These are phyloP conservation scores for Meyerozyma athensensis DNA, from an alignment of 1,139 yeast species.

Conservation along the genomic window DNA sequence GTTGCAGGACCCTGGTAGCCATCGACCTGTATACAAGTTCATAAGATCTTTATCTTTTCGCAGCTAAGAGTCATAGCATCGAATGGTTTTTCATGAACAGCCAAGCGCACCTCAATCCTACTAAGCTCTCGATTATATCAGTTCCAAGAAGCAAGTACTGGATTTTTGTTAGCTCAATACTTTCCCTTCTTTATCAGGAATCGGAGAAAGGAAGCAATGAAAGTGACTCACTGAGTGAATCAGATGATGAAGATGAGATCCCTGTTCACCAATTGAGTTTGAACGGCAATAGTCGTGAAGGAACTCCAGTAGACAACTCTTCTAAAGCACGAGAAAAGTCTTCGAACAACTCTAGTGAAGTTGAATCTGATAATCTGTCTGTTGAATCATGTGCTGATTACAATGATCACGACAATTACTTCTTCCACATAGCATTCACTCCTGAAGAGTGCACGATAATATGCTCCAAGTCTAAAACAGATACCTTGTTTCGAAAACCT, in stretches of 20 bases:
- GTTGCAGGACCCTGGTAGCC: no score
- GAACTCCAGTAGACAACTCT: slow-evolving; percentile 17
- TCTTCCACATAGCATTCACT: slow-evolving; percentile 53
- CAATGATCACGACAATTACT: slow-evolving; percentile 24
- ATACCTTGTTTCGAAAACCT: slow-evolving; percentile 30
- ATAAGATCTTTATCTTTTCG: not conserved
- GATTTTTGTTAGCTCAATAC: slow-evolving; percentile 45
- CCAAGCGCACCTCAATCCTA: slow-evolving; percentile 42
- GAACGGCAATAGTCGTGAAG: not conserved
- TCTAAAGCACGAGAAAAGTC: slow-evolving; percentile 10
- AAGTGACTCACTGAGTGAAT: slow-evolving; percentile 8
- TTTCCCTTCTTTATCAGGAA: slow-evolving; percentile 30
- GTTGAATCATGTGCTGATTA: slow-evolving; percentile 11
- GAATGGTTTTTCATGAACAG: slow-evolving; percentile 16
- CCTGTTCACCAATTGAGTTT: not conserved
- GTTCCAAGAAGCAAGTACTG: slow-evolving; percentile 46
- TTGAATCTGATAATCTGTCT: slow-evolving; percentile 5
- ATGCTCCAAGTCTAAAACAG: slow-evolving; percentile 24
- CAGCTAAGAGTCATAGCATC: not conserved
- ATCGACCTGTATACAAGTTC: not conserved
- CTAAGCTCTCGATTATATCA: slow-evolving; percentile 42
- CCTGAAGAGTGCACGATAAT: slow-evolving; percentile 55
- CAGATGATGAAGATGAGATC: slow-evolving; percentile 5
- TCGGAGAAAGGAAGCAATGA: slow-evolving; percentile 14
- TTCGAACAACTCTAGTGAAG: slow-evolving; percentile 5